Evolutionary conservation across 148 eudicot genomes (phyloP), one percentile per base, ranked within the genome.

Genomic region (Salicornia ramosissima): DNA sequence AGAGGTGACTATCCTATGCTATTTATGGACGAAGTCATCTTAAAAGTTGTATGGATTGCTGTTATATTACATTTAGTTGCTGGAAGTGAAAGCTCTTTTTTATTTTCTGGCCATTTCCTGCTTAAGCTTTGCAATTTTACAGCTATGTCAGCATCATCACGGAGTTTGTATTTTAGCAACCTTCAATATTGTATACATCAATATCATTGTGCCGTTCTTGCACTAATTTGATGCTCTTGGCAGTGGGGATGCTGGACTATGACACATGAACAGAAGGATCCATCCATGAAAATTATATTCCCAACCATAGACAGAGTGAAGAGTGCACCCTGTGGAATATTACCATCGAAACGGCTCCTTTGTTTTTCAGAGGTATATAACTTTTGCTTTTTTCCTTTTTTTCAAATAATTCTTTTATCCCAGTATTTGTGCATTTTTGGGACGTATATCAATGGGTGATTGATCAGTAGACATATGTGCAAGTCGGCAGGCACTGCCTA

Each of bases 231-330:
- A 34, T 80, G 42, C 55, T 62, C 64, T 77, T 84, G 70, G 63
- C 81, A 92, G 98, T 92, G 96, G 98, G 96, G 98, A 50, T 65
- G 88, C 84, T 92, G 94, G 98, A 85, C 80, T 79, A 82, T 83
- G 16, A 81, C 86, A 80, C 91, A 92, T 80, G 98, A 92, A 69
- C 63, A 80, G 61, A 83, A 78, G 71, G 79, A 77, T 45, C 92
- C 98, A 49, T 90, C 98, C 33, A 73, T 90, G 33, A 83, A 79
- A 75, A 83, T 92, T 28, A 71, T 90, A 64, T 92, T 85, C 64
- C 98, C 96, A 18, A 90, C 96, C 52, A 88, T 92, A 49, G 86
- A 90, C 67, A 81, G 96, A 83, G 96, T 92, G 70, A 88, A 81
- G 81, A 90, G 56, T 79, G 84, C 93, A 71, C 74, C 70, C 53